Evolutionary conservation across 169 alveolate genomes (phyloP).

Genomic region (Cystoisospora suis): DNA sequence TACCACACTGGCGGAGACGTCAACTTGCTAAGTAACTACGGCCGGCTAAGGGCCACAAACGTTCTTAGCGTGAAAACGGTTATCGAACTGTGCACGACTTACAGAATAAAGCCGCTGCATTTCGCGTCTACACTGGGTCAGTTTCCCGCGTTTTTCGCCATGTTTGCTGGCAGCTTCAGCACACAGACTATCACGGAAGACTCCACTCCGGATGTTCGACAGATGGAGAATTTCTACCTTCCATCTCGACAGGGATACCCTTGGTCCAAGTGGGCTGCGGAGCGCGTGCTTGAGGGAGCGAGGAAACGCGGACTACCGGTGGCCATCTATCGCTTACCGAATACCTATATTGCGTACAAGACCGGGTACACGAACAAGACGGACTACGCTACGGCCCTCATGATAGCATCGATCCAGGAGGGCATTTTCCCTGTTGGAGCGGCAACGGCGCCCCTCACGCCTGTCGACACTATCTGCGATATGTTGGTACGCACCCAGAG

Average conservation of each 20-base stretch:
- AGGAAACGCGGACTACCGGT: conserved; percentile 72
- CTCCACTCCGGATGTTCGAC: conserved; percentile 68
- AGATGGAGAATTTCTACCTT: conserved; percentile 74
- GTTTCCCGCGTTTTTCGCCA: conserved; percentile 76
- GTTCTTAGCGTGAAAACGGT: conserved; percentile 67
- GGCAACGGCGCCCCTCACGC: conserved; percentile 78
- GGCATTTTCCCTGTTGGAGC: conserved; percentile 76
- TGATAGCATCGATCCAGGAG: conserved; percentile 72
- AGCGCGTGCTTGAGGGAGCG: conserved; percentile 70
- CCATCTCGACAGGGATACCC: conserved; percentile 77
- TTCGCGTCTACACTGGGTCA: conserved; percentile 77
- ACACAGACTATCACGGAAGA: conserved; percentile 65
- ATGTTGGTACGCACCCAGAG: too few species aligned
- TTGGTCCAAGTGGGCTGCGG: conserved; percentile 81
- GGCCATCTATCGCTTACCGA: conserved; percentile 74
- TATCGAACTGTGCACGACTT: conserved; percentile 69
- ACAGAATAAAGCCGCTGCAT: conserved; percentile 69
- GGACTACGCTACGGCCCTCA: conserved; percentile 77
- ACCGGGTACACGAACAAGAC: conserved; percentile 77
- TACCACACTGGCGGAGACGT: conserved; percentile 81
- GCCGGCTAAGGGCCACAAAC: conserved; percentile 73
- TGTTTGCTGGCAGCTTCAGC: conserved; percentile 69
- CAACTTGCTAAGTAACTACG: conserved; percentile 73
- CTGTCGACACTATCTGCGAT: conserved; percentile 73
- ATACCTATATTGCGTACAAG: conserved; percentile 74